Conservation (phyloP, 2,329 filamentous ascomycete genomes). For the Alternaria longipes region DNA sequence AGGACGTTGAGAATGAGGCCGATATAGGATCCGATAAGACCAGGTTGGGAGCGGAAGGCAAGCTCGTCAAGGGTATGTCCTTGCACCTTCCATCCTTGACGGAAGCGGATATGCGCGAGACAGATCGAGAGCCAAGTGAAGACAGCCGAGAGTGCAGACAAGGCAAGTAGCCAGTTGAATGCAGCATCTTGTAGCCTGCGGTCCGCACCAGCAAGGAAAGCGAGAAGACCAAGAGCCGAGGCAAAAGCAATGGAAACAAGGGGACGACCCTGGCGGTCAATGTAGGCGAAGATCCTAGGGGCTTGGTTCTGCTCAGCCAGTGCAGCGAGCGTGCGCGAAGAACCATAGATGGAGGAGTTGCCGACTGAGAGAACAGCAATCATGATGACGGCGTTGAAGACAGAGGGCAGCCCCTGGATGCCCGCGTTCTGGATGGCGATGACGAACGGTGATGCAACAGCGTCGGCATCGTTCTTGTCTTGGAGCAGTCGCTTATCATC, state of each 20-base stretch:
- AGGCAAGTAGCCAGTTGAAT: conserved; percentile 73
- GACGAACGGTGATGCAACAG: conserved; percentile 87
- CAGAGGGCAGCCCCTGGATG: conserved; percentile 79
- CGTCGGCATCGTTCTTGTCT: conserved; percentile 67
- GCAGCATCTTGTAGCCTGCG: conserved; percentile 54
- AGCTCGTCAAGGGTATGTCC: conserved; percentile 76
- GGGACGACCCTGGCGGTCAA: conserved; percentile 69
- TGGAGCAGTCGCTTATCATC: conserved; percentile 70
- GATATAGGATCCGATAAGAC: conserved; percentile 80
- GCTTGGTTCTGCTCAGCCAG: conserved; percentile 79
- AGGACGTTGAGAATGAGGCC: conserved; percentile 79
- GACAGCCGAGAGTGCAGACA: conserved; percentile 76
- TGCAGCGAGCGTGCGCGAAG: conserved; percentile 87
- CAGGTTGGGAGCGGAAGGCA: conserved; percentile 82
- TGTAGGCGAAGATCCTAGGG: conserved; percentile 66
- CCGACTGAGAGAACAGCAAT: conserved; percentile 90
- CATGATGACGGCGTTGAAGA: conserved; percentile 96
- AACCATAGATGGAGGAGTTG: conserved; percentile 91
- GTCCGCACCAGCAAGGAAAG: conserved; percentile 62
- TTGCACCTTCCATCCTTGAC: conserved; percentile 67
- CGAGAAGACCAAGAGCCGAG: conserved; percentile 67
- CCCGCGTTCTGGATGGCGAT: conserved; percentile 88
- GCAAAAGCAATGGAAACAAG: conserved; percentile 63
- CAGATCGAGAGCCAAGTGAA: conserved; percentile 79
- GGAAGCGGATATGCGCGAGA: conserved; percentile 69